phyloP scores from a whole-genome alignment of 2,329 filamentous ascomycete genomes.

The Aspergillus melleus region DNA sequence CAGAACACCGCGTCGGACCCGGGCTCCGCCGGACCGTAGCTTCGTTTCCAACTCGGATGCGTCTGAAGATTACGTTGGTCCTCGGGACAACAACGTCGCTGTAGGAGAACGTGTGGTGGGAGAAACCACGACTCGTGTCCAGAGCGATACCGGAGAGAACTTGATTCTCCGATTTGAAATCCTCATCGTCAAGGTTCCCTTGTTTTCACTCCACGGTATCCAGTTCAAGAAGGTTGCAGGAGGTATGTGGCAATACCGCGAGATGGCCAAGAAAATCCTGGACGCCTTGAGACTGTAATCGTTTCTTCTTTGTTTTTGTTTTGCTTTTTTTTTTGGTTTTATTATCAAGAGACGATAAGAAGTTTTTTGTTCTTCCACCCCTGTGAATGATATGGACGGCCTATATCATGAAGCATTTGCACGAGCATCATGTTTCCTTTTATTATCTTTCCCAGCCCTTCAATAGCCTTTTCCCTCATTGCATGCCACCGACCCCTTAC shows the following conservation, averaged over 20 bases:
- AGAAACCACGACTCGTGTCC: constrained; percentile 88
- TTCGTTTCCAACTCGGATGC: constrained; percentile 83
- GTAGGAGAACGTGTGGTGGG: constrained; percentile 65
- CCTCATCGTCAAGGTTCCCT: constrained; percentile 93
- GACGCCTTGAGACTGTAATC: constrained; percentile 76
- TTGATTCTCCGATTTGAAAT: constrained; percentile 91
- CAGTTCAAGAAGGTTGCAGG: constrained; percentile 97
- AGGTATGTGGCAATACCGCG: constrained; percentile 98
- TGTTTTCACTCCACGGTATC: constrained; percentile 89
- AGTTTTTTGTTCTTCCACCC: constrained; percentile 1
- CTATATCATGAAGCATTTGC: constrained; percentile 29
- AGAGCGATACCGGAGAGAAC: constrained; percentile 81
- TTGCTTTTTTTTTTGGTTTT: background rate
- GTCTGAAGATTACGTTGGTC: constrained; percentile 70
- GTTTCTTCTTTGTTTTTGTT: background rate
- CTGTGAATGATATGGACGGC: constrained; percentile 13
- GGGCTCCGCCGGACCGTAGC: constrained; percentile 62
- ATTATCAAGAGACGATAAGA: background rate
- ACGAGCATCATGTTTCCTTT: constrained; percentile 26
- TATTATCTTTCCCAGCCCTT: constrained; percentile 12
- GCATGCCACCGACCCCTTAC: constrained; percentile 9
- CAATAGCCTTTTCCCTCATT: background rate
- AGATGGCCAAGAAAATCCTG: constrained; percentile 94
- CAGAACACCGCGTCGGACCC: constrained; percentile 46
- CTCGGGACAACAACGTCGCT: constrained; percentile 43